Evolutionary conservation across 1,284 basidiomycete species (phyloP).

Genomic region (Microbotryum lychnidis-dioicae): DNA sequence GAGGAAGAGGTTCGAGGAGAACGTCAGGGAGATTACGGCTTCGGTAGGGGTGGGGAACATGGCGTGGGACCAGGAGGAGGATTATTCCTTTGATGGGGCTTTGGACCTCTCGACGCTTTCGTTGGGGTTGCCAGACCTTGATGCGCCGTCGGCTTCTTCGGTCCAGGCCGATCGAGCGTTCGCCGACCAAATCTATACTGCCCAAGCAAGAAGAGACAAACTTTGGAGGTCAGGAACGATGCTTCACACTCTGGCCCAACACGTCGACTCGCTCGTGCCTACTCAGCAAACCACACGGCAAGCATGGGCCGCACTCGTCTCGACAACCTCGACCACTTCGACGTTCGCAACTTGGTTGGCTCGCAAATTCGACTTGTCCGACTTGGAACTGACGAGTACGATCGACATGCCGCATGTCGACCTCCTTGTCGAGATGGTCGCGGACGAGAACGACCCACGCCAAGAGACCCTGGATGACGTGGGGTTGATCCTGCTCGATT

Average conservation of each 20-base stretch:
- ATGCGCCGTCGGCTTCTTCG: constrained; percentile 4
- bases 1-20: constrained; percentile 3
- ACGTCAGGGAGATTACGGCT: constrained; percentile 3
- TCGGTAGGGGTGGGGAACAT: background rate
- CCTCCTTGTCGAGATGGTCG: constrained; percentile 9
- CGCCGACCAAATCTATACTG: background rate
- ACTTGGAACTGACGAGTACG: background rate
- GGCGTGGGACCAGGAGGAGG: background rate
- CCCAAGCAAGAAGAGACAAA: background rate
- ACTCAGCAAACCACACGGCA: background rate
- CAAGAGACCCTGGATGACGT: constrained; percentile 7
- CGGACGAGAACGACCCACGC: background rate
- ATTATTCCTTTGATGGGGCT: background rate
- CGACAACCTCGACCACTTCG: background rate
- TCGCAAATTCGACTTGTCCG: constrained; percentile 24
- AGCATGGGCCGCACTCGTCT: constrained; percentile 8
- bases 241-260: constrained; percentile 8
- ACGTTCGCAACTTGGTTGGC: constrained; percentile 19
- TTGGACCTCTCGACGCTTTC: background rate
- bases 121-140: constrained; percentile 8
- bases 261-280: background rate
- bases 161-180: background rate
- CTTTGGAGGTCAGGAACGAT: constrained; percentile 20
- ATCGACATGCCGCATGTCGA: constrained; percentile 2
- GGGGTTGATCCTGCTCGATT: constrained; percentile 22